Percentiles rank a stretch among this genome's conserved stretches.
Conservation (phyloP, 1,139 yeast species). For the Pneumocystis jirovecii region DNA sequence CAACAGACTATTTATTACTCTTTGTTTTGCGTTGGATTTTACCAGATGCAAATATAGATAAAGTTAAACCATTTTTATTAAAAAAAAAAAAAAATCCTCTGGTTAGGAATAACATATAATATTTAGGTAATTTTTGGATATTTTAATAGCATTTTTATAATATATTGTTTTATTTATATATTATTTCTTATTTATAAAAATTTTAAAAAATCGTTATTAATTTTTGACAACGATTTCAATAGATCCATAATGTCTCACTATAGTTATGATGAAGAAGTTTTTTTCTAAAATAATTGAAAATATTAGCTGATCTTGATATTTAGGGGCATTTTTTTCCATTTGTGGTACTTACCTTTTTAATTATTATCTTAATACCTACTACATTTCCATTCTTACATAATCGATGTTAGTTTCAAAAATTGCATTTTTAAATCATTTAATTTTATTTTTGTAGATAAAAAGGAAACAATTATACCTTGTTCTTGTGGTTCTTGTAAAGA, state of each 20-base stretch:
- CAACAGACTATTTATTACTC: constrained; percentile 59
- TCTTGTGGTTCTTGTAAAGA: not conserved
- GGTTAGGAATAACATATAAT: not conserved
- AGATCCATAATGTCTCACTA: not conserved
- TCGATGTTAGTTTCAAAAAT: not conserved
- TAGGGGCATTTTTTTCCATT: not conserved
- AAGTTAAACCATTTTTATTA: not conserved
- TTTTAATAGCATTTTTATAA: not conserved
- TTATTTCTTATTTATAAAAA: not conserved
- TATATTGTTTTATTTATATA: not conserved
- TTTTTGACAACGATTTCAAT: not conserved
- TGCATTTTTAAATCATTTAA: not conserved
- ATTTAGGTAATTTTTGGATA: not conserved
- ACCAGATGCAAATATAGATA: not conserved
- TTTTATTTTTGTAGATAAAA: not conserved
- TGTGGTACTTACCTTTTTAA: not conserved
- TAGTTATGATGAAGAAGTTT: constrained; percentile 1
- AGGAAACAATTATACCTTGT: not conserved
- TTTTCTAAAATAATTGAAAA: not conserved
- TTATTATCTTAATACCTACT: not conserved
- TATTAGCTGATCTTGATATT: not conserved
- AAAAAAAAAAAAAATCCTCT: not conserved
- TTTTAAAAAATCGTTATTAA: not conserved
- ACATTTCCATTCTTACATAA: not conserved
- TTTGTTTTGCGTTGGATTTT: constrained; percentile 42